These are phyloP conservation scores for Lomentospora prolificans DNA, from an alignment of 2,329 filamentous ascomycete genomes.

Conservation along the genomic window DNA sequence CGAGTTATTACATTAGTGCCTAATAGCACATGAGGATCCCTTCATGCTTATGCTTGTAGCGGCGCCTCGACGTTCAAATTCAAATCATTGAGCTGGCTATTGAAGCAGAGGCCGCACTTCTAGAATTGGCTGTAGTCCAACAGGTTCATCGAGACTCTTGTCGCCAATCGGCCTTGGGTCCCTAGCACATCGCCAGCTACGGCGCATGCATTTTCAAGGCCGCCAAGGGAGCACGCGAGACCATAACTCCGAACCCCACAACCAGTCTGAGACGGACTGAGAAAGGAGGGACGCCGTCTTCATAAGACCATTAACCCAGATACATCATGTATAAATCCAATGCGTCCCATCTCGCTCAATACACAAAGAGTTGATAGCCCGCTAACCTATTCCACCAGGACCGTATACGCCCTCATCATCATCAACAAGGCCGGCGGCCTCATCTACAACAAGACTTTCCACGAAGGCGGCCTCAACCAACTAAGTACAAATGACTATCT, in stretches of 20 bases:
- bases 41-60: too few relatives aligned
- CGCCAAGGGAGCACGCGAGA: not conserved
- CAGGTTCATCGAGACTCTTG: too few relatives aligned
- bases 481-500: constrained; percentile 94
- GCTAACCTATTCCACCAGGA: constrained; percentile 52
- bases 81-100: too few relatives aligned
- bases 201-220: too few relatives aligned
- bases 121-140: too few relatives aligned
- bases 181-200: not conserved
- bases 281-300: not conserved
- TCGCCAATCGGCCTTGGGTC: too few relatives aligned
- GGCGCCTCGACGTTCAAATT: too few relatives aligned
- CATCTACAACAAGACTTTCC: constrained; percentile 91
- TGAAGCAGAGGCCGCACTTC: too few relatives aligned
- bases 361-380: too few relatives aligned
- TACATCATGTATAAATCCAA: not conserved
- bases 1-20: too few relatives aligned
- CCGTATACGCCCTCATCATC: constrained; percentile 88
- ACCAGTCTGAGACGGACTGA: not conserved
- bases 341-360: too few relatives aligned
- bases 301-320: not conserved
- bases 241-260: not conserved
- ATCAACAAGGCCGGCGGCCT: constrained; percentile 98
- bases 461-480: constrained; percentile 73
- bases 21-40: too few relatives aligned